Base-by-base conservation (phyloP, 257 asterid species). In the Hygrophila difformis region DNA sequence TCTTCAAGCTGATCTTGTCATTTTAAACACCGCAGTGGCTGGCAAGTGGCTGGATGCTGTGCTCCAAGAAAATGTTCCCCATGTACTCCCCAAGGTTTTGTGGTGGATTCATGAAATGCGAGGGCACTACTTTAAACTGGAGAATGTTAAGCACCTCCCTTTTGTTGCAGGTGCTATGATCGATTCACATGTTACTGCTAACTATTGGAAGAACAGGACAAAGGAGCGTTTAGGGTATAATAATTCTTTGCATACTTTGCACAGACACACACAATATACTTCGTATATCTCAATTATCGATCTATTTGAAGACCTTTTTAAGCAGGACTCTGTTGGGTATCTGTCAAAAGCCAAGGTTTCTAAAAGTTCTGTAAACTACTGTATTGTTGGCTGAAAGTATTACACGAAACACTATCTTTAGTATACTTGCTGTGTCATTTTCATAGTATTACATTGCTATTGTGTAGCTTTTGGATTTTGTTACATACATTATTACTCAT, bases 31-130 rank as follows among this genome's bases (percentile, higher is more conserved):
- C 45, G 97, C 97, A 0, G 97, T 89, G 55, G 77, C 97, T 63
- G 97, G 97, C 59, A 89, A 89, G 72, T 89, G 97, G 96, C 62
- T 89, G 64, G 97, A 85, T 69, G 67, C 82, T 56, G 96, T 85
- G 76, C 80, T 84, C 39, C 80, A 82, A 56, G 96, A 75, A 53
- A 66, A 71, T 58, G 79, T 79, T 61, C 65, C 74, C 37, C 81
- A 62, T 49, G 91, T 89, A 18, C 91, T 84, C 65, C 93, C 96
- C 58, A 89, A 89, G 87, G 81, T 89, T 64, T 85, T 89, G 72
- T 89, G 97, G 97, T 89, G 97, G 96, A 89, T 89, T 63, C 97
- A 89, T 77, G 97, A 89, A 75, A 89, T 89, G 97, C 76, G 97
- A 49, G 97, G 96, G 69, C 96, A 89, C 75, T 89, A 89, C 77